Base-by-base conservation (phyloP, 2,329 filamentous ascomycete species). In the Ophiostoma piceae region DNA sequence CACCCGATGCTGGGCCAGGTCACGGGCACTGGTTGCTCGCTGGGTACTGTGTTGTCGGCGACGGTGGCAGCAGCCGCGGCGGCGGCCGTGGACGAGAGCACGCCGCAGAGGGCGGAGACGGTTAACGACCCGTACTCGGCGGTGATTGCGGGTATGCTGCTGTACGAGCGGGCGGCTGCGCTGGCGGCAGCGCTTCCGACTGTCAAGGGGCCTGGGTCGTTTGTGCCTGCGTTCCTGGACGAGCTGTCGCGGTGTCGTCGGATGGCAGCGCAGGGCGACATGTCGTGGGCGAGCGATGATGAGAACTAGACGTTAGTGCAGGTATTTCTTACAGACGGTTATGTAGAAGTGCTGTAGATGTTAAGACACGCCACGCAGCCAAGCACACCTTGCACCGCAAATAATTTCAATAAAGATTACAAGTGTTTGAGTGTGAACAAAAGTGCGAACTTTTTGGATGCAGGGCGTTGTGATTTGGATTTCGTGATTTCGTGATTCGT, bases 171-270 rank as follows among this genome's bases (percentile, higher is more conserved):
- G 29, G 87, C 88, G 1, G 91, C 92, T 0, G 90, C 94, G 80
- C 79, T 81, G 67, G 87, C 88, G 0, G 91, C 91, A 0, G 85
- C 86, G 75, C 82, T 87, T 68, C 71, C 64, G 78, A 84, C 88
- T 72, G 92, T 95, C 2, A 83, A 82, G 71, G 94, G 94, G 0
- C 93, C 94, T 0, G 94, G 94, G 0, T 92, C 88, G 0, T 97
- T 97, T 81, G 88, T 96, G 14, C 90, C 92, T 0, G 89, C 89
- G 0, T 94, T 97, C 76, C 80, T 97, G 60, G 94, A 98, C 74
- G 90, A 87, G 79, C 75, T 90, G 73, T 84, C 74, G 77, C 77
- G 32, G 75, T 87, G 76, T 70, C 73, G 71, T 14, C 54, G 64
- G 35, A 26, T 66, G 6, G 71, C 71, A 1, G 73, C 68, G 3